phyloP scores from a whole-genome alignment of 2,329 filamentous ascomycete species.

The Nothopassalora personata region DNA sequence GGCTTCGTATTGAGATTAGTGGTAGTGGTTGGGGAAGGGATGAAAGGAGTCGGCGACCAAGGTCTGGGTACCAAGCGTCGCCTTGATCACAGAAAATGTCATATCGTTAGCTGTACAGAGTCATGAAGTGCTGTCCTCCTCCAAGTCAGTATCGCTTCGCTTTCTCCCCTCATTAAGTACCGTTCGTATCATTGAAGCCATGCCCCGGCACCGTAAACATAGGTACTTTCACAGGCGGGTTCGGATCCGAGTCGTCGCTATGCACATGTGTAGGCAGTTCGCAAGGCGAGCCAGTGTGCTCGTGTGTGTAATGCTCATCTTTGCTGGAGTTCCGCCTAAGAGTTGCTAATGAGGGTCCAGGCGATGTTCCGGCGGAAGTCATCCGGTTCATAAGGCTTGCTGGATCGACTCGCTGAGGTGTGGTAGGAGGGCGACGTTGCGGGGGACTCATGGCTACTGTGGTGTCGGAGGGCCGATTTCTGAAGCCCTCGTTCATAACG shows the following conservation, averaged over 20 bases:
- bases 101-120: not conserved
- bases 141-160: not conserved
- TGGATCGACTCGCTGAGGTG: constrained; percentile 2
- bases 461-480: not conserved
- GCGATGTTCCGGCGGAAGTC: not conserved
- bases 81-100: not conserved
- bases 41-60: too few species aligned
- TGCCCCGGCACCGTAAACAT: constrained; percentile 42
- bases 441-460: not conserved
- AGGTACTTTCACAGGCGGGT: constrained; percentile 33
- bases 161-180: constrained; percentile 3
- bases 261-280: constrained; percentile 24
- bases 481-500: constrained; percentile 21
- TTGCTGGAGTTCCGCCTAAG: constrained; percentile 7
- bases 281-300: constrained; percentile 17
- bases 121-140: not conserved
- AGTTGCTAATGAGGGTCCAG: not conserved
- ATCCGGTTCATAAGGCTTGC: constrained; percentile 7
- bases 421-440: not conserved
- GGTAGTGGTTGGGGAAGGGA: too few species aligned
- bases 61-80: too few species aligned
- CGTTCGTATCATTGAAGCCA: constrained; percentile 36
- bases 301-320: constrained; percentile 20
- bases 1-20: too few species aligned
- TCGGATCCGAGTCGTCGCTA: constrained; percentile 6